Conservation (phyloP, 768 basidiomycete genomes). For the Leccinum arenicola region DNA sequence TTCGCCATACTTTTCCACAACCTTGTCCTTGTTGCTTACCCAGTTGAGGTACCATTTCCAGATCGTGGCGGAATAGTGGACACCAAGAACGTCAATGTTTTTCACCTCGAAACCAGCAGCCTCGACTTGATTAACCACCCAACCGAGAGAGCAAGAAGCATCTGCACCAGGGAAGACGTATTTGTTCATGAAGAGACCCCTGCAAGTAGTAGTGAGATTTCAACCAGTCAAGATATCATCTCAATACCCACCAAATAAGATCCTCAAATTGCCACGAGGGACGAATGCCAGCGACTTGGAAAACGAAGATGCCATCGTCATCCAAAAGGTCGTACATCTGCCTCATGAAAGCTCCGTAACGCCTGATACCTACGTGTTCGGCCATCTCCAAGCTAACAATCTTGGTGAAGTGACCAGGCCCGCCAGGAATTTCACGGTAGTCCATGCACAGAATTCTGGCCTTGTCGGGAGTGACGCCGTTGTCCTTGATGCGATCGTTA, state of each 20-base stretch:
- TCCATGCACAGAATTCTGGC: constrained; percentile 93
- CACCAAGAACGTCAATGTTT: constrained; percentile 93
- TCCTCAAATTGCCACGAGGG: constrained; percentile 99
- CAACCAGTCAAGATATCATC: too few species aligned
- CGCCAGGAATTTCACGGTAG: constrained; percentile 84
- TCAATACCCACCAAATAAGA: constrained; percentile 71
- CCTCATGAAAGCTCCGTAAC: constrained; percentile 83
- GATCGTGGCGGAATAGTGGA: constrained; percentile 93
- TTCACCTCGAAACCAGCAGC: constrained; percentile 95
- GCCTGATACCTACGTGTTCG: constrained; percentile 96
- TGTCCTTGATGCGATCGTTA: constrained; percentile 78
- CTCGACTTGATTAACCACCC: constrained; percentile 89
- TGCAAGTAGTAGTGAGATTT: constrained; percentile 23
- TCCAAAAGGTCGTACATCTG: constrained; percentile 93
- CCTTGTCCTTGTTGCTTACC: constrained; percentile 88
- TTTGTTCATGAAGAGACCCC: constrained; percentile 97
- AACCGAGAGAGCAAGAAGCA: constrained; percentile 91
- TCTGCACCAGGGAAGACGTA: constrained; percentile 99
- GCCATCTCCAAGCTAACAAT: constrained; percentile 98
- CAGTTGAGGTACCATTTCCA: constrained; percentile 97
- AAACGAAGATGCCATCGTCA: constrained; percentile 90
- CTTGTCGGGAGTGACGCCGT: constrained; percentile 67
- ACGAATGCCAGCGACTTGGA: constrained; percentile 96
- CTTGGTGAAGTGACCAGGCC: constrained; percentile 78
- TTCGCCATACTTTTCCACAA: constrained; percentile 87